phyloP scores from a whole-genome alignment of 1,139 yeast species.

The Hansenula lynferdii region DNA sequence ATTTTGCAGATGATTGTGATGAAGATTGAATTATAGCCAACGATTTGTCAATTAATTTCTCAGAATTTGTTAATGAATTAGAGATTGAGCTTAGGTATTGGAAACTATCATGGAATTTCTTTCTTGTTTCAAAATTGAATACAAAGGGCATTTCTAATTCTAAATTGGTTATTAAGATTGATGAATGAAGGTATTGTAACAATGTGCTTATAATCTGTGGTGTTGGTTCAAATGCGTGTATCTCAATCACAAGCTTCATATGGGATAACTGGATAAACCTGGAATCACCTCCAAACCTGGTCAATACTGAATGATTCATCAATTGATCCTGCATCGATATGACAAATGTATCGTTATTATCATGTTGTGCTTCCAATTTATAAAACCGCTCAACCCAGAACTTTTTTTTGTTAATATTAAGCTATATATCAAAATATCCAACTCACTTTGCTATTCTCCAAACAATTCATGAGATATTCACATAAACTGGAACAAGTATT shows the following conservation, averaged over 20 bases:
- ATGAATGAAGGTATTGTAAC: not conserved
- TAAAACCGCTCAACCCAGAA: not conserved
- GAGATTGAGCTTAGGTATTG: not conserved
- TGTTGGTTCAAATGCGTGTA: not conserved
- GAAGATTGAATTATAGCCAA: not conserved
- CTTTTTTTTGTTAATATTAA: no score
- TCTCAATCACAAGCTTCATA: not conserved
- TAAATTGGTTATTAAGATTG: not conserved
- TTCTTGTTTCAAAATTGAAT: constrained; percentile 1
- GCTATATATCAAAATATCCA: no score
- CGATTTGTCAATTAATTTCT: not conserved
- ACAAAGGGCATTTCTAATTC: constrained; percentile 3
- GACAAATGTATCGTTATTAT: not conserved
- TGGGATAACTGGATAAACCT: not conserved
- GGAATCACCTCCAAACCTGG: not conserved
- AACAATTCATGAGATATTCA: not conserved
- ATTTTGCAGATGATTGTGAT: not conserved
- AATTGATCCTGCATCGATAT: not conserved
- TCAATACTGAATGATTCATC: not conserved
- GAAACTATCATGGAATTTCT: not conserved
- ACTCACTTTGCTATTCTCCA: constrained; percentile 1
- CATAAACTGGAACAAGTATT: not conserved
- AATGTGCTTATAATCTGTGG: not conserved
- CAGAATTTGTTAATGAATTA: not conserved
- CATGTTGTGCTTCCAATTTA: not conserved